Base-by-base conservation (phyloP, 1,284 basidiomycete species). In the Wolfiporia cocos region DNA sequence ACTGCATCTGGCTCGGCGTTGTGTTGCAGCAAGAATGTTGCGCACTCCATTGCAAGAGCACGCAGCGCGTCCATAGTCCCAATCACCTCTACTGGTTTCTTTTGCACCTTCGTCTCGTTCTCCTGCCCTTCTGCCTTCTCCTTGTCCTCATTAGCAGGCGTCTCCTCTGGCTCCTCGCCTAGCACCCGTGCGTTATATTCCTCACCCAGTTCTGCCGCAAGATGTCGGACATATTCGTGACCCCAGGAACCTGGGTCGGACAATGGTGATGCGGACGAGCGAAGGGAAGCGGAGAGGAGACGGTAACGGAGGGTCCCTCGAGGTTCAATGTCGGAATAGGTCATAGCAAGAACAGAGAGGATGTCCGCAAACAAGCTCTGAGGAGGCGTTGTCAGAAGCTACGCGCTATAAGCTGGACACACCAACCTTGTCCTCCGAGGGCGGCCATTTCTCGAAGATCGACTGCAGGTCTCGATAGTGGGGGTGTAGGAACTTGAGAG, bases 1-100 rank as follows among this genome's bases (percentile, higher is more conserved):
- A 99, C 95, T 0, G 96, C 96, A 61, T 99, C 96, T 22, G 93
- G 94, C 64, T 99, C 96, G 11, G 94, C 96, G 55, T 99, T 98
- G 66, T 99, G 96, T 22, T 78, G 76, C 26, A 99, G 72, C 49
- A 97, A 76, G 72, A 99, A 99, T 17, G 78, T 84, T 1, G 95
- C 92, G 53, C 97, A 91, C 56, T 92, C 79, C 43, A 90, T 72
- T 0, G 88, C 92, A 30, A 99, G 78, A 4, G 71, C 69, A 35
- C 84, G 77, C 34, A 97, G 72, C 49, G 92, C 86, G 30, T 91
- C 81, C 11, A 76, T 68, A 1, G 78, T 78, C 5, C 83, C 84
- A 17, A 65, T 49, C 6, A 47, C 39, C 43, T 53, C 35, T 52
- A 49, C 38, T 5, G 41, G 26, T 36, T 36, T 36, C 38, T 46